A percentile compares a stretch with the other conserved stretches of the same genome.
Evolutionary conservation across 2,329 filamentous ascomycete species (phyloP).

Genomic region (Neonectria hederae): DNA sequence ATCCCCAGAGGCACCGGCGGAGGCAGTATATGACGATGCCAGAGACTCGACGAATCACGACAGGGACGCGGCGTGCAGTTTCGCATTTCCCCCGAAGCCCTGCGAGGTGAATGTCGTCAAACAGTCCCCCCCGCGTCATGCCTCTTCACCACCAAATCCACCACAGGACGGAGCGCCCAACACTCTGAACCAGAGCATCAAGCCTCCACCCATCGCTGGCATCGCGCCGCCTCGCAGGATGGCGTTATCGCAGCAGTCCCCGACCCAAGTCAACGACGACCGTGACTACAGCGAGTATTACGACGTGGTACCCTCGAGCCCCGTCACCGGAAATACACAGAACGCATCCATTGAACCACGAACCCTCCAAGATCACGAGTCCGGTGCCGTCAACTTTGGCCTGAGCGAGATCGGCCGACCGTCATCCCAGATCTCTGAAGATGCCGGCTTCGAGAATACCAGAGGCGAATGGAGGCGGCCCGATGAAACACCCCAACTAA

Average conservation of each 20-base stretch:
- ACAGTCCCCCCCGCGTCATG: conserved; percentile 33
- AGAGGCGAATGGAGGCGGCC: conserved; percentile 51
- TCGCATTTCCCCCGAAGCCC: conserved; percentile 9
- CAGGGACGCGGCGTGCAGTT: conserved; percentile 10
- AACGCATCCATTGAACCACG: conserved; percentile 44
- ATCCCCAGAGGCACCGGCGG: conserved; percentile 19
- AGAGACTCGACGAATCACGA: conserved; percentile 25
- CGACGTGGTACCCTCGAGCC: conserved; percentile 43
- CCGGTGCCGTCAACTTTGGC: conserved; percentile 60
- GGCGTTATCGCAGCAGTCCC: conserved; percentile 61
- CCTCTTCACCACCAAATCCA: conserved; percentile 26
- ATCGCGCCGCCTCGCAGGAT: conserved; percentile 46
- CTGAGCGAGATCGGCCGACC: conserved; percentile 48
- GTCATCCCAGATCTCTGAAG: conserved; percentile 55
- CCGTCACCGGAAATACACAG: conserved; percentile 40
- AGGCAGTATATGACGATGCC: conserved; percentile 14
- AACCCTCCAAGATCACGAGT: conserved; percentile 58
- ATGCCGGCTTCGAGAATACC: conserved; percentile 51
- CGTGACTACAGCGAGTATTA: conserved; percentile 63
- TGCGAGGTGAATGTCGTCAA: conserved; percentile 11
- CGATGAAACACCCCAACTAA: conserved; percentile 47
- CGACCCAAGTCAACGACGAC: conserved; percentile 65
- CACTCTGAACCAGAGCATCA: conserved; percentile 29
- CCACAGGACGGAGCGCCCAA: conserved; percentile 35
- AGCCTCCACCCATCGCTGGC: conserved; percentile 31